Evolutionary conservation across 371 early-diverging fungal species (phyloP), one percentile per base, ranked within the genome.

Genomic region (Rhizoclosmatium hyalinum): DNA sequence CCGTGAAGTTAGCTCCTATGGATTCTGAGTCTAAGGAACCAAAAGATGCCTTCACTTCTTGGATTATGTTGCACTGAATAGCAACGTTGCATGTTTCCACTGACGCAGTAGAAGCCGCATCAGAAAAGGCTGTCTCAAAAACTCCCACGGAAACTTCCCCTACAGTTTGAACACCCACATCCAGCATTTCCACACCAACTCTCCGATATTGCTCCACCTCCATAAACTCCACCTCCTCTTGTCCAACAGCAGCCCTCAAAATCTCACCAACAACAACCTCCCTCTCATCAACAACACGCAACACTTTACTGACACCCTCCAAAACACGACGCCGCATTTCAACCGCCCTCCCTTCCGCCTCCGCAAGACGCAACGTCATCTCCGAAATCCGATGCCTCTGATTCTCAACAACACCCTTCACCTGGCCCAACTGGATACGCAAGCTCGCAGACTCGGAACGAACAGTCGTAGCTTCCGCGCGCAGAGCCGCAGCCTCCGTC

Each of bases 311-410:
- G 19, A 54, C 17, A 14, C 19, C 55, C 14, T 54, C 55, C 17
- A 54, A 17, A 19, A 54, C 19, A 19, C 19, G 55, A 54, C 55
- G 55, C 14, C 19, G 14, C 17, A 54, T 19, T 54, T 54, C 19
- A 54, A 54, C 19, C 14, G 19, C 55, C n/a, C n/a, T 19, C 24
- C 14, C 24, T 19, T 64, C 64, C 64, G 32, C 32, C 46, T 41
- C 32, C 46, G 64, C 64, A 5, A 64, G 8, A 5, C 64, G 21
- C 44, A 64, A 24, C 44, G 64, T 64, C 14, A 64, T 10, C 1
- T 64, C 64, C 14, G 17, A 24, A 8, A 64, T 41, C 41, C 64
- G n/a, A n/a, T n/a, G n/a, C 64, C 64, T 17, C 64, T 64, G 64
- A 64, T 43, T 8, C 41, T 64, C 64, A n/a, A 45, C 41, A n/a